Conservation (phyloP, 1,284 basidiomycete species). For the Naganishia cerealis region DNA sequence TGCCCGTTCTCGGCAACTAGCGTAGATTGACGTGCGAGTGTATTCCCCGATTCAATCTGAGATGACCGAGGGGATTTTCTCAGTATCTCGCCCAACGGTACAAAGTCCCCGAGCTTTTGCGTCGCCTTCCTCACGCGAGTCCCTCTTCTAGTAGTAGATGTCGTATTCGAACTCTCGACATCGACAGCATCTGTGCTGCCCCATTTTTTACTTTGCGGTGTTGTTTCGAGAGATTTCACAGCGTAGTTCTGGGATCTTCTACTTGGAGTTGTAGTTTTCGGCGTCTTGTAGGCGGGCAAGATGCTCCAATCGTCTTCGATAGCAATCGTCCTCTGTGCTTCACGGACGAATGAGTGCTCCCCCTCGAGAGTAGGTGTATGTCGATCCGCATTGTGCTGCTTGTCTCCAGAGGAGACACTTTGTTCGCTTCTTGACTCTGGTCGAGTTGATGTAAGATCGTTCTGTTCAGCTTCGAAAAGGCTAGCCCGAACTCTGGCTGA, state of each 20-base stretch:
- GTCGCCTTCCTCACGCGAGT: slow-evolving; percentile 1
- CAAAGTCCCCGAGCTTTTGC: slow-evolving; percentile 7
- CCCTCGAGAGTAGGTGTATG: not conserved
- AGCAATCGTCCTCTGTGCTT: not conserved
- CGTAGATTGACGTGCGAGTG: not conserved
- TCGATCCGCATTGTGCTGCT: not conserved
- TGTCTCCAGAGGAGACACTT: not conserved
- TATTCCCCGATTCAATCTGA: not conserved
- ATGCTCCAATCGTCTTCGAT: not conserved
- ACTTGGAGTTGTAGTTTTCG: not conserved
- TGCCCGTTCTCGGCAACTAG: not conserved
- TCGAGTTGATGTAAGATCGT: not conserved
- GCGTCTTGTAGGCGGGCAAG: not conserved
- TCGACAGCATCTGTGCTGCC: not conserved
- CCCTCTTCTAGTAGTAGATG: not conserved
- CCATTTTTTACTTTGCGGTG: not conserved
- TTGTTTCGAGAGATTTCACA: not conserved
- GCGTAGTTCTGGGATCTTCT: not conserved
- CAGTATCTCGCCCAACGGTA: not conserved
- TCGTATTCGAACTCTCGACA: not conserved
- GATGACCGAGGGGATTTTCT: not conserved
- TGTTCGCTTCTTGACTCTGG: not conserved
- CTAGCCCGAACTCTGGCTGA: not conserved
- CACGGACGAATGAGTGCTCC: not conserved
- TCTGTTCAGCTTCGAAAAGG: not conserved